Evolutionary conservation across 2,329 filamentous ascomycete species (phyloP).

Genomic region (Dactylellina sp.): DNA sequence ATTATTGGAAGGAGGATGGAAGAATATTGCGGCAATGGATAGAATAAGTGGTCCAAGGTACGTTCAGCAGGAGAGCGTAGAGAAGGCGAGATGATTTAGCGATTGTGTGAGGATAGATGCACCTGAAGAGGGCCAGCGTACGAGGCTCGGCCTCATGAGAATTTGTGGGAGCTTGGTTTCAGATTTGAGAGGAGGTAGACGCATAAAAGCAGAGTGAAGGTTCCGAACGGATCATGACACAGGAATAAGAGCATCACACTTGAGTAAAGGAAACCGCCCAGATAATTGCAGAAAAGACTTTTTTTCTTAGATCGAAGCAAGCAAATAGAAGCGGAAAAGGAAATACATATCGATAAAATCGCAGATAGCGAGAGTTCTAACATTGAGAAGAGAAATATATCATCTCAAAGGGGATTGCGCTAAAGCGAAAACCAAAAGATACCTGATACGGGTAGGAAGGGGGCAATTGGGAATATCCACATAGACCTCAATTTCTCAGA

Average conservation of each 20-base stretch:
- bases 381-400: not conserved
- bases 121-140: no score
- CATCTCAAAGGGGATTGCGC: constrained; percentile 3
- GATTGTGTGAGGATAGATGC: not conserved
- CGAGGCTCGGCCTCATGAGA: not conserved
- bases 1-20: not conserved
- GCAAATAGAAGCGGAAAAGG: constrained; percentile 1
- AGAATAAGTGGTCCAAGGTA: not conserved
- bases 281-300: constrained; percentile 26
- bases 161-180: no score
- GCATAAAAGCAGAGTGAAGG: no score
- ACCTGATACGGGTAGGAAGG: no score
- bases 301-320: constrained; percentile 26
- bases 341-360: constrained; percentile 6
- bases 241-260: not conserved
- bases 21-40: not conserved
- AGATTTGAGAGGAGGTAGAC: not conserved
- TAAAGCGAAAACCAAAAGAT: constrained; percentile 2
- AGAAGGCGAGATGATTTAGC: not conserved
- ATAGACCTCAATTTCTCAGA: no score
- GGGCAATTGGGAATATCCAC: no score
- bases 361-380: not conserved
- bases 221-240: no score
- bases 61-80: not conserved
- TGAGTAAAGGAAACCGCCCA: constrained; percentile 5